Conservation (phyloP, 495 filamentous ascomycete species). For the Mytilinidion resinicola region DNA sequence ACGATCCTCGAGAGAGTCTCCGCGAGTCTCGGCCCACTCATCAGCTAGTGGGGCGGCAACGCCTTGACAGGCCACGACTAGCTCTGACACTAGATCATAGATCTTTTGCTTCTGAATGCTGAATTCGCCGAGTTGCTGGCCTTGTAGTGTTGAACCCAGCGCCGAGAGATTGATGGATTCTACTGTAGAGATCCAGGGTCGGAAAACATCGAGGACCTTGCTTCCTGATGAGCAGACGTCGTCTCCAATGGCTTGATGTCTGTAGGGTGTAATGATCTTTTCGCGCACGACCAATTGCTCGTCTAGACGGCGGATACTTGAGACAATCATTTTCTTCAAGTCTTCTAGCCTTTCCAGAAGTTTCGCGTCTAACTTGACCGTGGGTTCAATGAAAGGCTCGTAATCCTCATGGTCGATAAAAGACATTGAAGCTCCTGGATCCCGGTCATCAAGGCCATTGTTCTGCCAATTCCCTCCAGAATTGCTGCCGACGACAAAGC, state of each 20-base stretch:
- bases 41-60: slow-evolving; percentile 85
- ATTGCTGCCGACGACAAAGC: slow-evolving; percentile 78
- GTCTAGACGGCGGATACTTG: slow-evolving; percentile 77
- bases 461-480: slow-evolving; percentile 90
- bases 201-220: slow-evolving; percentile 77
- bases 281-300: slow-evolving; percentile 69
- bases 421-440: slow-evolving; percentile 62
- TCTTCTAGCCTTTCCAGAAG: slow-evolving; percentile 81
- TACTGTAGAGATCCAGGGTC: slow-evolving; percentile 77
- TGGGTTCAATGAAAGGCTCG: slow-evolving; percentile 68
- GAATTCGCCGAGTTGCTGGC: slow-evolving; percentile 81
- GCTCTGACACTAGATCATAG: slow-evolving; percentile 87
- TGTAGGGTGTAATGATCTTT: slow-evolving; percentile 65
- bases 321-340: slow-evolving; percentile 68
- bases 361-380: slow-evolving; percentile 61
- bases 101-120: slow-evolving; percentile 81
- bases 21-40: slow-evolving; percentile 90
- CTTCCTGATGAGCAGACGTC: slow-evolving; percentile 64
- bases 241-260: slow-evolving; percentile 68
- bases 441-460: slow-evolving; percentile 65
- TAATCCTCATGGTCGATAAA: slow-evolving; percentile 74
- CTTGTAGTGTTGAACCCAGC: slow-evolving; percentile 67
- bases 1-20: slow-evolving; percentile 84
- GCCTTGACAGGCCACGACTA: slow-evolving; percentile 77
- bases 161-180: slow-evolving; percentile 82